Evolutionary conservation across 2,329 filamentous ascomycete species (phyloP).

Genomic region (Fusarium tuaranense): DNA sequence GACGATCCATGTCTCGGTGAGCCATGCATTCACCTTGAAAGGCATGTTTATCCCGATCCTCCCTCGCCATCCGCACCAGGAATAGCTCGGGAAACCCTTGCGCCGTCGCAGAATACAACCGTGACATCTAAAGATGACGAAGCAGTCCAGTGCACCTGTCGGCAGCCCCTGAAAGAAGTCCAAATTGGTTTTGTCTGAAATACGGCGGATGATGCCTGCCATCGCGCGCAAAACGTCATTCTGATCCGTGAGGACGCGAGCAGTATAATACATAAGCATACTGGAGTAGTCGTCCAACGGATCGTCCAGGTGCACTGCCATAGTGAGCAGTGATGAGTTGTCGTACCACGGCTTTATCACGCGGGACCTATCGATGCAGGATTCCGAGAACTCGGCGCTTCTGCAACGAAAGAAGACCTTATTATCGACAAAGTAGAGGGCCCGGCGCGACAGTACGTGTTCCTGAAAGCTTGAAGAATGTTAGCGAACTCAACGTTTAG

Average conservation of each 20-base stretch:
- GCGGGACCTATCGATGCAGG: not conserved
- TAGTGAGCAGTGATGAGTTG: not conserved
- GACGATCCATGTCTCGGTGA: conserved; percentile 19
- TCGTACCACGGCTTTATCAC: not conserved
- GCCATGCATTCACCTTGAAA: conserved; percentile 5
- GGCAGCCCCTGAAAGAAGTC: conserved; percentile 7
- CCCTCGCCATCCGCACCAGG: conserved; percentile 23
- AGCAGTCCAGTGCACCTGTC: conserved; percentile 1
- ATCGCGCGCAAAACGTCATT: conserved; percentile 7
- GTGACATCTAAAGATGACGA: not conserved
- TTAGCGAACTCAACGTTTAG: not conserved
- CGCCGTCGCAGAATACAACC: not conserved
- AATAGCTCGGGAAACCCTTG: conserved; percentile 22
- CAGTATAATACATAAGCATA: conserved; percentile 15
- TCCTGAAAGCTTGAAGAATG: conserved; percentile 11
- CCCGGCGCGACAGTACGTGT: conserved; percentile 6
- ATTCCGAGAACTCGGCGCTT: conserved; percentile 4
- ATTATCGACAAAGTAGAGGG: conserved; percentile 12
- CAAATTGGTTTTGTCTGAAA: not conserved
- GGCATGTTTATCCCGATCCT: not conserved
- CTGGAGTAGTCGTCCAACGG: not conserved
- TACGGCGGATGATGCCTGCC: conserved; percentile 4
- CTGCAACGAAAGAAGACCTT: conserved; percentile 21
- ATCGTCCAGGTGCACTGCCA: not conserved
- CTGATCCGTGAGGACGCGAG: conserved; percentile 7